Percentiles rank a stretch among this genome's conserved stretches.
phyloP scores from a whole-genome alignment of 129 eudicot species.

The Logfia minima region DNA sequence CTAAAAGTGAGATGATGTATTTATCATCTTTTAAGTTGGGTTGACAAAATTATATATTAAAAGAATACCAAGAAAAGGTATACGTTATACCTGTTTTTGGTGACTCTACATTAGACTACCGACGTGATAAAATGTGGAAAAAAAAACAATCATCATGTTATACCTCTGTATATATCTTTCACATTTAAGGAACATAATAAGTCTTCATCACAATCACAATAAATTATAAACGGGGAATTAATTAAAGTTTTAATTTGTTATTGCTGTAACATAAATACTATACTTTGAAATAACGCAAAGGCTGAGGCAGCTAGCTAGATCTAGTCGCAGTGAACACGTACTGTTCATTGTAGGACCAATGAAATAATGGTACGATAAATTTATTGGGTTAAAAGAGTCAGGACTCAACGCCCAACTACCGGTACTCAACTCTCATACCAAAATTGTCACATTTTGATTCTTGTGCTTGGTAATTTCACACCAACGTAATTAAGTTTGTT shows the following conservation, averaged over 20 bases:
- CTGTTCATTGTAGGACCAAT: slow-evolving; percentile 22
- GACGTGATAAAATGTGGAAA: no score
- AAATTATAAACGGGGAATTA: no score
- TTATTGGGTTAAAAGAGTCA: slow-evolving; percentile 14
- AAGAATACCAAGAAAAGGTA: no score
- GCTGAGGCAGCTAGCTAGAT: slow-evolving; percentile 1
- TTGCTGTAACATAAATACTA: not conserved
- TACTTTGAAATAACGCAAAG: not conserved
- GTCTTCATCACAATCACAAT: no score
- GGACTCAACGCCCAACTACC: slow-evolving; percentile 34
- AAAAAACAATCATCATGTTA: no score
- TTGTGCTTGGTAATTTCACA: not conserved
- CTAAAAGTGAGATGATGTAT: no score
- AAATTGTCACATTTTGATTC: slow-evolving; percentile 8
- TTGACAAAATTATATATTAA: no score
- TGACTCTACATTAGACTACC: no score
- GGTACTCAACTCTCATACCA: slow-evolving; percentile 22
- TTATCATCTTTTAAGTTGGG: no score
- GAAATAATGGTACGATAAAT: slow-evolving; percentile 23
- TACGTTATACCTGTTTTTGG: no score
- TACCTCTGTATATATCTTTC: no score
- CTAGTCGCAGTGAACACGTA: not conserved
- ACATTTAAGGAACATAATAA: no score
- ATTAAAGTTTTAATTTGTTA: not conserved
- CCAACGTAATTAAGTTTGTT: not conserved